Evolutionary conservation across 345 rosid genomes (phyloP).

Genomic region (Gossypium herbaceum): DNA sequence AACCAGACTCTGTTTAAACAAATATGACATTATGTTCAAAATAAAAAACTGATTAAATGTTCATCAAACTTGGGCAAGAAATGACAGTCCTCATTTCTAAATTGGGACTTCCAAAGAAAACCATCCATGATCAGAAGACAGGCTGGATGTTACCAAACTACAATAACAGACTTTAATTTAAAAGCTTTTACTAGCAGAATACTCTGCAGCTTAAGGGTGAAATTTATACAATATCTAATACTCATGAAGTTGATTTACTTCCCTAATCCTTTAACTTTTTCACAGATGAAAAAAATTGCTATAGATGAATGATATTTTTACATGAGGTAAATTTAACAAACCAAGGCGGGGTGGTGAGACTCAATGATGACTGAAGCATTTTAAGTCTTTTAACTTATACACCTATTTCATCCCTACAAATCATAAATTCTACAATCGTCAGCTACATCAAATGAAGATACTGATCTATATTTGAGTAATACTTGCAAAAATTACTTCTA

Average conservation of each 20-base stretch:
- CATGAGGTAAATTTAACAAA: neutral
- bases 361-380: neutral
- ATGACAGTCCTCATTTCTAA: neutral
- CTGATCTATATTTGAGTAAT: neutral
- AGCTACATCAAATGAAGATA: neutral
- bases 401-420: neutral
- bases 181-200: neutral
- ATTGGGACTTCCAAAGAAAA: neutral
- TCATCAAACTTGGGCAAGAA: constrained; percentile 11
- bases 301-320: neutral
- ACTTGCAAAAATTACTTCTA: neutral
- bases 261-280: neutral
- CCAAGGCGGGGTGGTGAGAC: neutral
- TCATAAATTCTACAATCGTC: neutral
- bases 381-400: too few relatives aligned
- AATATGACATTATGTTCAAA: constrained; percentile 11
- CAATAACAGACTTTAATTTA: constrained; percentile 1
- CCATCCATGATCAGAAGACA: neutral
- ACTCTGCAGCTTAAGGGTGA: neutral
- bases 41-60: constrained; percentile 5
- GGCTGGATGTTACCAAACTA: constrained; percentile 3
- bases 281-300: neutral
- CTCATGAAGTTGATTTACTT: neutral
- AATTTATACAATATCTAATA: neutral
- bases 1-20: constrained; percentile 68